Percentiles rank a stretch among this genome's conserved stretches.
Conservation (phyloP, 2,329 filamentous ascomycete genomes). For the Exophiala calicioides region DNA sequence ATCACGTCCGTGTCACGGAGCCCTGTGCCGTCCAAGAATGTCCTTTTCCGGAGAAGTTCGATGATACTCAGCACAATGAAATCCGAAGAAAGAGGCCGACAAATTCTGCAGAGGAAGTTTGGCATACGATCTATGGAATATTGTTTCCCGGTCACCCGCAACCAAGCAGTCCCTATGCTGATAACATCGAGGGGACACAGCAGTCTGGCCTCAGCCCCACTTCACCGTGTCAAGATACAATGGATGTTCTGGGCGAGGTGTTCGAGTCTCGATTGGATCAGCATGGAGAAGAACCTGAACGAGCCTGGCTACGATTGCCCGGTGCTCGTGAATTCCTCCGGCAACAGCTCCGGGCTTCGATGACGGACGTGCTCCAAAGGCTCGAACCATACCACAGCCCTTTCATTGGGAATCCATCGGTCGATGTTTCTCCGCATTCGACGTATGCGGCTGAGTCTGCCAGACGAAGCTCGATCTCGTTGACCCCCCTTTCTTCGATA, state of each 20-base stretch:
- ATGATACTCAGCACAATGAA: slow-evolving; percentile 24
- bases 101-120: slow-evolving; percentile 26
- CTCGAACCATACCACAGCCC: slow-evolving; percentile 12
- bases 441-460: slow-evolving; percentile 9
- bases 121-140: slow-evolving; percentile 28
- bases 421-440: slow-evolving; percentile 17
- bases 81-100: slow-evolving; percentile 28
- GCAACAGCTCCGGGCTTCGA: slow-evolving; percentile 20
- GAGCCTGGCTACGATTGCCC: slow-evolving; percentile 19
- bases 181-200: slow-evolving; percentile 11
- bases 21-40: slow-evolving; percentile 24
- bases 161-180: slow-evolving; percentile 29
- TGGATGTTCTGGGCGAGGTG: slow-evolving; percentile 16
- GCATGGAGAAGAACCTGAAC: slow-evolving; percentile 11
- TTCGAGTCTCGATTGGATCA: slow-evolving; percentile 27
- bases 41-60: slow-evolving; percentile 30
- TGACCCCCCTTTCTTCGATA: slow-evolving; percentile 19
- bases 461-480: slow-evolving; percentile 17
- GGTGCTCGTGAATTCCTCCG: slow-evolving; percentile 19
- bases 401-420: slow-evolving; percentile 10
- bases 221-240: slow-evolving; percentile 13
- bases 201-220: slow-evolving; percentile 4
- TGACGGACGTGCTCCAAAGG: slow-evolving; percentile 19
- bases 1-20: slow-evolving; percentile 14
- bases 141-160: slow-evolving; percentile 27